Evolutionary conservation across 2,329 filamentous ascomycete genomes (phyloP).

Genomic region (Cladosporium velox): DNA sequence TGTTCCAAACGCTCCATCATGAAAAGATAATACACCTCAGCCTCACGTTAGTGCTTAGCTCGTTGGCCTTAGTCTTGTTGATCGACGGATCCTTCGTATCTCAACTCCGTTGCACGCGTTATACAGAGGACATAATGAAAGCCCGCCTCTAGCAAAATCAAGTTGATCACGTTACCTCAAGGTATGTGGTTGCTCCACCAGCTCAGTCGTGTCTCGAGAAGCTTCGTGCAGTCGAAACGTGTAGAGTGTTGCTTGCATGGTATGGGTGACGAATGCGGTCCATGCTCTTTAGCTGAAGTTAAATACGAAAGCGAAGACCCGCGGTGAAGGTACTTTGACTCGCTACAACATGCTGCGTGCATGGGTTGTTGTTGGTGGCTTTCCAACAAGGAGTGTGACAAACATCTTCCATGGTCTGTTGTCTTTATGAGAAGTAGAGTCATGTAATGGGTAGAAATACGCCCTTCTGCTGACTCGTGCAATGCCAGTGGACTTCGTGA

Average conservation of each 20-base stretch:
- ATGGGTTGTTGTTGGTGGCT: background rate
- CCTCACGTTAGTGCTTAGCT: background rate
- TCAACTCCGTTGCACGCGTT: background rate
- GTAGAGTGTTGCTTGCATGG: background rate
- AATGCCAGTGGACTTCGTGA: background rate
- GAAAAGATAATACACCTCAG: background rate
- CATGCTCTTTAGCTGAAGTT: background rate
- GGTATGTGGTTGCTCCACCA: background rate
- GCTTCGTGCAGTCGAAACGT: background rate
- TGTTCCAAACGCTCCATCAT: background rate
- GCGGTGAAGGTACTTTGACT: background rate
- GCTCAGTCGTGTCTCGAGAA: background rate
- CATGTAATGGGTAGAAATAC: background rate
- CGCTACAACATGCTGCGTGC: background rate
- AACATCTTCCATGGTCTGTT: background rate
- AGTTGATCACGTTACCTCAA: background rate
- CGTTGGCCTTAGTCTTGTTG: background rate
- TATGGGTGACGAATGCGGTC: background rate
- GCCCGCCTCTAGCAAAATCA: background rate
- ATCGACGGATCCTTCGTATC: background rate
- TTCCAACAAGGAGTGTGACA: background rate
- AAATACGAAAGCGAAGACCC: background rate
- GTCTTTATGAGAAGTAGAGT: background rate
- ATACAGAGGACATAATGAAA: background rate
- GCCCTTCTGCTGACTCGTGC: background rate